Base-by-base conservation (phyloP, 2,329 filamentous ascomycete genomes). In the Volutella citrinella region DNA sequence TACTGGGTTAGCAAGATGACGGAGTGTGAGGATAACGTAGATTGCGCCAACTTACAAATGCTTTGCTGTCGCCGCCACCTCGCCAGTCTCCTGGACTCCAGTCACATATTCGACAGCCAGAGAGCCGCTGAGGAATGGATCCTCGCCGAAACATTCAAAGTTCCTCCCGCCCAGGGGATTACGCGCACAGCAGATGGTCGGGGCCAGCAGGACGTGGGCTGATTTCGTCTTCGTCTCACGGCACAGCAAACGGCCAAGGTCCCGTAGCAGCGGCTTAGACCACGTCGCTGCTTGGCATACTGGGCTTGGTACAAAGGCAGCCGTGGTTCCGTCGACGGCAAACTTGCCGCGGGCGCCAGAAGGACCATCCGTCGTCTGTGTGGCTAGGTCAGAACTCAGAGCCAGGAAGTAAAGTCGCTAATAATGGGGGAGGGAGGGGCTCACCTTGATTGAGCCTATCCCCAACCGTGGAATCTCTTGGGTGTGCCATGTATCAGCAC, bases 121-220 rank as follows among this genome's bases (percentile, higher is more conserved):
- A 14, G 60, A 52, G 19, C 67, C 67, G 27, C 63, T 58, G 6
- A 70, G 53, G 18, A 64, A 55, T 14, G 66, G 66, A 41, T 70
- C 67, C 38, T 70, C 64, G 19, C 59, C 61, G 38, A 68, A 64
- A 27, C 56, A 61, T 45, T 70, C 67, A 36, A 69, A 70, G 20
- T 63, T 63, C 22, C 67, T 57, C 9, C 66, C 66, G 11, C 64
- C 64, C 3, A 69, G 54, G 0, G 65, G 66, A 6, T 60, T 62
- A 11, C 65, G 57, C 26, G 66, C 61, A 25, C 66, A 65, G 48
- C 61, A 69, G 29, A 70, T 63, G 0, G 68, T 72, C 0, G 84
- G 84, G 5, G 81, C 84, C 14, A 88, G 68, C 44, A 83, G 75
- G 10, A 85, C 72, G 49, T 86, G 80, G 10, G 83, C 72, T 34